These are phyloP conservation scores for Metschnikowia continentalis DNA, from an alignment of 805 yeast species.

Conservation along the genomic window DNA sequence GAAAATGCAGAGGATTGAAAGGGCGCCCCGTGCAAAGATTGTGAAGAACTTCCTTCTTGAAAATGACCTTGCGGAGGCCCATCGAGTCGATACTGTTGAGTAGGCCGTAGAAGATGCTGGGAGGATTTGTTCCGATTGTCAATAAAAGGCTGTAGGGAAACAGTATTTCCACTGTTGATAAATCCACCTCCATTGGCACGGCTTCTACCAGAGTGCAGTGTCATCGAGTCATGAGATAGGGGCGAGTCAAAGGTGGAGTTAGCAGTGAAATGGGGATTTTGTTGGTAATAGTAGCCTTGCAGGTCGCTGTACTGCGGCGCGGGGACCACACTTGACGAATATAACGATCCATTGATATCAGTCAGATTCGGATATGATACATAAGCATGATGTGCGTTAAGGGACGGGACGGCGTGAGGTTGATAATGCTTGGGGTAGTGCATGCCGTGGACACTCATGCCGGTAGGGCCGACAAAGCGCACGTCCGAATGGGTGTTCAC, in stretches of 20 bases:
- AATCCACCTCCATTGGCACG: neutral
- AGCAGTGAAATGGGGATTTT: neutral
- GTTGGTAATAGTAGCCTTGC: neutral
- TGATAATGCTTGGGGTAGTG: neutral
- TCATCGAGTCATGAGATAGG: neutral
- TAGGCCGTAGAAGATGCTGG: neutral
- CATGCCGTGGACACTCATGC: neutral
- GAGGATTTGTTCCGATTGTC: neutral
- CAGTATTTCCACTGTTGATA: neutral
- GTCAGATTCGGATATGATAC: neutral
- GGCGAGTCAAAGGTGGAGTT: neutral
- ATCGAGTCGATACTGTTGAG: neutral
- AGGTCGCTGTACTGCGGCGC: neutral
- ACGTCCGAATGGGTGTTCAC: neutral
- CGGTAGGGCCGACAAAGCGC: neutral
- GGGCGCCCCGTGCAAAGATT: neutral
- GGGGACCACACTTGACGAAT: neutral
- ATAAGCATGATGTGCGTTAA: neutral
- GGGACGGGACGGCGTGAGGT: neutral
- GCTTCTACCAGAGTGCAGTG: constrained; percentile 1
- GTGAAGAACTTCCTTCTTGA: neutral
- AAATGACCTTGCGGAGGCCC: neutral
- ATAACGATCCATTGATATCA: neutral
- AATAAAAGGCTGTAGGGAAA: neutral
- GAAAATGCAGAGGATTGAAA: neutral